Percentiles rank a stretch among this genome's conserved stretches.
Evolutionary conservation across 2,329 filamentous ascomycete species (phyloP).

Genomic region (Botrytis squamosa): DNA sequence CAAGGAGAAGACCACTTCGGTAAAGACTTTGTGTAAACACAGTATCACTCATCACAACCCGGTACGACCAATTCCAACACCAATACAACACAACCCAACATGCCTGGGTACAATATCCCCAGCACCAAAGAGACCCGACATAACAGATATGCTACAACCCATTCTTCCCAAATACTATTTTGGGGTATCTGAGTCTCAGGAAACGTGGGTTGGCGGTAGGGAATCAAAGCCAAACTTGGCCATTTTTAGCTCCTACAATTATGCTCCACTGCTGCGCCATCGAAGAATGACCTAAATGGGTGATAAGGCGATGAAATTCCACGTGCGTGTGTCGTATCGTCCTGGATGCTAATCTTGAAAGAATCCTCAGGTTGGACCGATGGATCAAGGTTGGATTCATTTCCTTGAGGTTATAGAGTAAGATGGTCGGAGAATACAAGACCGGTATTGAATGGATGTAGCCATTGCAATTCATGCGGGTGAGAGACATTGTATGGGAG

Average conservation of each 20-base stretch:
- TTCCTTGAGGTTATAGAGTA: neutral
- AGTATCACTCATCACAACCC: neutral
- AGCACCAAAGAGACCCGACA: conserved; percentile 7
- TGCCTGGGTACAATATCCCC: neutral
- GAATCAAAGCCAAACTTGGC: neutral
- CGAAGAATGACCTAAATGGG: neutral
- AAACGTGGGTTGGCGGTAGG: conserved; percentile 6
- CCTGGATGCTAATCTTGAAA: neutral
- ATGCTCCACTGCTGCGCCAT: conserved; percentile 14
- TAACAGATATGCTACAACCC: neutral
- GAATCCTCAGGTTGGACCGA: neutral
- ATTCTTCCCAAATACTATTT: conserved; percentile 1
- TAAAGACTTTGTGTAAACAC: neutral
- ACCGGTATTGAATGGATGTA: conserved; percentile 19
- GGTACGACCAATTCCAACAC: neutral
- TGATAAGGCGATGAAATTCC: conserved; percentile 1
- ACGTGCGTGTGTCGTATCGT: conserved; percentile 11
- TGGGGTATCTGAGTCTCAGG: neutral
- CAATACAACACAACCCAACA: conserved; percentile 12
- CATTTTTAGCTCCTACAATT: neutral
- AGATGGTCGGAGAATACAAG: conserved; percentile 8
- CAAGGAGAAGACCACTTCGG: neutral
- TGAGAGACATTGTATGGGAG: neutral
- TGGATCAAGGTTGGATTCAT: conserved; percentile 4
- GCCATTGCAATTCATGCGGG: conserved; percentile 2